These are phyloP conservation scores for Nakaseomyces bracarensis DNA, from an alignment of 1,139 yeast genomes.

Conservation along the genomic window DNA sequence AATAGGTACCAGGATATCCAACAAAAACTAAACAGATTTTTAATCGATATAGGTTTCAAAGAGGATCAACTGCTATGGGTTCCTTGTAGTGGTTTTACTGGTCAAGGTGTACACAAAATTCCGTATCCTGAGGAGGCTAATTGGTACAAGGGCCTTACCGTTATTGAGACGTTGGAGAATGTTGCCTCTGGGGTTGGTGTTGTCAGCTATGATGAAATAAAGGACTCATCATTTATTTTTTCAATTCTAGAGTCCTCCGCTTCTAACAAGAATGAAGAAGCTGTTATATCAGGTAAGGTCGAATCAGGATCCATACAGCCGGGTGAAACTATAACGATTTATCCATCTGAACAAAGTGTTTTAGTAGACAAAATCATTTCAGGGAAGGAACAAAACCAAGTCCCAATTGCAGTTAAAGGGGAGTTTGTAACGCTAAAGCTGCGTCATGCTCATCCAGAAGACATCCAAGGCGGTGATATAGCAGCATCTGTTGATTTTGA, in stretches of 20 bases:
- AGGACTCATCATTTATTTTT: conserved; percentile 34
- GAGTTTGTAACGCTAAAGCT: conserved; percentile 59
- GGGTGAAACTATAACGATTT: conserved; percentile 59
- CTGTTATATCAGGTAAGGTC: conserved; percentile 55
- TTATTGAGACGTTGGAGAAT: conserved; percentile 49
- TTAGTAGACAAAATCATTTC: conserved; percentile 37
- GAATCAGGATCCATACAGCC: conserved; percentile 68
- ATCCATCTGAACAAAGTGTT: conserved; percentile 46
- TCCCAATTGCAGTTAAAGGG: conserved; percentile 52
- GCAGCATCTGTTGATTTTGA: conserved; percentile 44
- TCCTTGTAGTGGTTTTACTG: conserved; percentile 82
- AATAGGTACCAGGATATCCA: conserved; percentile 56
- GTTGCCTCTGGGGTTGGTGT: conserved; percentile 28
- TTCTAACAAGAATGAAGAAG: conserved; percentile 24
- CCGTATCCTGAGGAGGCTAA: conserved; percentile 23
- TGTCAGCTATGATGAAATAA: conserved; percentile 26
- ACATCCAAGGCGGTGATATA: conserved; percentile 67
- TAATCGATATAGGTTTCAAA: conserved; percentile 57
- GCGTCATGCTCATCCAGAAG: conserved; percentile 42
- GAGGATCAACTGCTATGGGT: conserved; percentile 49
- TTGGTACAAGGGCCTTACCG: conserved; percentile 67
- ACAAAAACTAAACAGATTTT: conserved; percentile 48
- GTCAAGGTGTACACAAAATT: conserved; percentile 60
- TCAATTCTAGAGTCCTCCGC: conserved; percentile 35
- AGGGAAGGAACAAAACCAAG: conserved; percentile 29